These are phyloP conservation scores for Antrodiella citrinella DNA, from an alignment of 768 basidiomycete species.

Conservation along the genomic window DNA sequence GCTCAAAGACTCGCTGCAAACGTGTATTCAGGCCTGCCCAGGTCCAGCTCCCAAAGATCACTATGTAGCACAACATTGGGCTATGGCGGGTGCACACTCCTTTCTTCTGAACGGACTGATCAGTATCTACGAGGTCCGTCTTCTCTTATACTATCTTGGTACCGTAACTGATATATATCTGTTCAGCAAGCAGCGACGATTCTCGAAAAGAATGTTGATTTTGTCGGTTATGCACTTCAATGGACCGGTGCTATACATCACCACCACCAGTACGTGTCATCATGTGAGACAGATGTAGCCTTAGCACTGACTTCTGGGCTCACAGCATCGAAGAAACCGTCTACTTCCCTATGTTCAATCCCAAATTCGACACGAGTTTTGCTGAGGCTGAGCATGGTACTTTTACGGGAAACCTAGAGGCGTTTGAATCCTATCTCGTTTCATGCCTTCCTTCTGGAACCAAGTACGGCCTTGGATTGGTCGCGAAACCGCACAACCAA, in stretches of 20 bases:
- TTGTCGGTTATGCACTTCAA: constrained; percentile 6
- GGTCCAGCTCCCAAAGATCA: constrained; percentile 8
- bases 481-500: constrained; percentile 4
- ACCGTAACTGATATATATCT: not conserved
- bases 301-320: not conserved
- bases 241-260: constrained; percentile 8
- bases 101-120: constrained; percentile 8
- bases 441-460: constrained; percentile 5
- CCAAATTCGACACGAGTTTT: constrained; percentile 8
- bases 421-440: constrained; percentile 8
- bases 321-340: constrained; percentile 7
- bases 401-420: constrained; percentile 4
- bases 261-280: constrained; percentile 6
- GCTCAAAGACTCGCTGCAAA: not conserved
- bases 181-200: constrained; percentile 7
- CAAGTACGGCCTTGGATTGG: constrained; percentile 9
- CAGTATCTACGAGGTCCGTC: constrained; percentile 7
- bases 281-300: not conserved
- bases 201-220: constrained; percentile 7
- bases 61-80: constrained; percentile 9
- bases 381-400: constrained; percentile 4
- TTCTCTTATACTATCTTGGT: not conserved
- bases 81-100: constrained; percentile 8
- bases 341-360: constrained; percentile 11
- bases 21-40: constrained; percentile 1